A percentile compares a stretch with the other conserved stretches of the same genome.
These are phyloP conservation scores for Lindgomyces ingoldianus DNA, from an alignment of 495 filamentous ascomycete species.

Conservation along the genomic window DNA sequence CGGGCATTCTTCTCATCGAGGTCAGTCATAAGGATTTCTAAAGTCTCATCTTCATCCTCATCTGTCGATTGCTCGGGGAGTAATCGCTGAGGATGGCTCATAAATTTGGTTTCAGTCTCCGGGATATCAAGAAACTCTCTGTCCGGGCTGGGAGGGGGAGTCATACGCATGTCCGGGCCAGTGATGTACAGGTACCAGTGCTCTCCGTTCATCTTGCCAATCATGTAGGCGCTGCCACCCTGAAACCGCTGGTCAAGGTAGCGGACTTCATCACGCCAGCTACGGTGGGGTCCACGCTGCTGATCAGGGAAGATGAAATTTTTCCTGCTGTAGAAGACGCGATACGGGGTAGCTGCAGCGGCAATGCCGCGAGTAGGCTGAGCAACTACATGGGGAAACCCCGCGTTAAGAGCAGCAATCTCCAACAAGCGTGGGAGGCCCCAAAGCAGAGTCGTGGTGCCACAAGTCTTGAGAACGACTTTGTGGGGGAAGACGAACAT, in stretches of 20 bases:
- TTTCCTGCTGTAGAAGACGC: slow-evolving; percentile 98
- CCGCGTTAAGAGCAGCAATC: slow-evolving; percentile 83
- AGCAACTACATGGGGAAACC: slow-evolving; percentile 70
- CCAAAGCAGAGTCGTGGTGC: slow-evolving; percentile 89
- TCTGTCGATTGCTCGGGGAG: slow-evolving; percentile 26
- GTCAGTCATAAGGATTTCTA: slow-evolving; percentile 98
- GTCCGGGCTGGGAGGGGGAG: slow-evolving; percentile 78
- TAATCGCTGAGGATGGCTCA: slow-evolving; percentile 52
- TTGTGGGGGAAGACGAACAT: slow-evolving; percentile 99
- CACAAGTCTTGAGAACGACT: slow-evolving; percentile 97
- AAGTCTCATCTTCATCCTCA: slow-evolving; percentile 73
- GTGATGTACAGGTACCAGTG: slow-evolving; percentile 99
- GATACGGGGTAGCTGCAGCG: slow-evolving; percentile 80
- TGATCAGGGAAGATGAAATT: slow-evolving; percentile 96
- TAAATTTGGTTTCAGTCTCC: slow-evolving; percentile 67
- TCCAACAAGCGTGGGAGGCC: slow-evolving; percentile 87
- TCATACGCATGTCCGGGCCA: slow-evolving; percentile 75
- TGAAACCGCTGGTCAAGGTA: slow-evolving; percentile 87
- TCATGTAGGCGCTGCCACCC: slow-evolving; percentile 97
- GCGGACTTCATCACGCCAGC: slow-evolving; percentile 94
- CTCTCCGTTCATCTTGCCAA: slow-evolving; percentile 99
- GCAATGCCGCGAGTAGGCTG: slow-evolving; percentile 56
- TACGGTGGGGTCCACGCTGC: slow-evolving; percentile 91
- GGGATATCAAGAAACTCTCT: slow-evolving; percentile 45
- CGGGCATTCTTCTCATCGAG: slow-evolving; percentile 88